Evolutionary conservation across 352 stramenopile genomes (phyloP), one percentile per base, ranked within the genome.

Genomic region (Globisporangium acanthophoron): DNA sequence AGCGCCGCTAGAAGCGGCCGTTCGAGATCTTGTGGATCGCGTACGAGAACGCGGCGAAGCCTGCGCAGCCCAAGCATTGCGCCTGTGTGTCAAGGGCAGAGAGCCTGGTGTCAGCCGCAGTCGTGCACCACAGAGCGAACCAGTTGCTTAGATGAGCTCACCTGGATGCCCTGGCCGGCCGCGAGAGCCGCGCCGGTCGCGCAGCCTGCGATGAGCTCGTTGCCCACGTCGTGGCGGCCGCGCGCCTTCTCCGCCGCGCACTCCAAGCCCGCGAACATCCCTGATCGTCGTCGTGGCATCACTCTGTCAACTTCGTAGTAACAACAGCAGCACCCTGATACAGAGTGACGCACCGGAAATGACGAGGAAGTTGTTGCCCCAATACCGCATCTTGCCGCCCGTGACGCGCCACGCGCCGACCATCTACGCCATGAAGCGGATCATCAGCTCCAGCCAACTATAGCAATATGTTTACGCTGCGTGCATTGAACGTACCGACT

Each of bases 171-270:
- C 56, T 97, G 82, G 24, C 96, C 96, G 37, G 93, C 92, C 47
- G 97, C 94, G 44, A 99, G 74, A 3, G 92, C 94, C 5, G 92
- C 96, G 31, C 96, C 96, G 5, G 96, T 98, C n/a, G 97, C 88
- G 67, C 96, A 99, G 50, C 96, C 96, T 37, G 90, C 94, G 35
- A 96, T 70, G 27, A 98, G 80, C 21, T 92, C 83, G 74, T 98
- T 99, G 65, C 90, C 96, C 46, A 98, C 89, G 68, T 99, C 96
- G 66, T 98, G 91, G 21, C 95, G 92, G 49, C 89, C 96, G 31
- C 96, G 77, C 61, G 87, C 88, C 68, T 98, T 98, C 73, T 98
- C 95, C 2, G 96, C 78, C 16, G 87, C 73, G 58, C 96, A 99
- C 71, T 99, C 96, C 7, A 96, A 75, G 33, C 92, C 94, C 24